Percentiles rank a stretch among this genome's conserved stretches.
phyloP scores from a whole-genome alignment of 352 stramenopile species.

The Pythium insidiosum region DNA sequence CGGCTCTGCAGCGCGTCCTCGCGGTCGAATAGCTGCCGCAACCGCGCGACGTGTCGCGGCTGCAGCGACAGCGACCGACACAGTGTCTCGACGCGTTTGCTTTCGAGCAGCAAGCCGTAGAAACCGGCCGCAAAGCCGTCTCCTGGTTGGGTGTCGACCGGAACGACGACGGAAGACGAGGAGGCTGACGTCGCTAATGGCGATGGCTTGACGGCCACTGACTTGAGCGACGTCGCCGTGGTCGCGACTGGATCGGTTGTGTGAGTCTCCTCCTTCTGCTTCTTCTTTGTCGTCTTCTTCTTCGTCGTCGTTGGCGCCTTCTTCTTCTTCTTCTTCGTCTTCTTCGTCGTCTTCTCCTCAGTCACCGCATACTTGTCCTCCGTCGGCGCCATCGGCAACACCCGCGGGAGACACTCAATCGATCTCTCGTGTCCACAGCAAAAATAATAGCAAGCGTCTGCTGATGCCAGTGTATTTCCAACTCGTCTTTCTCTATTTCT shows the following conservation, averaged over 20 bases:
- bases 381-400: too few species aligned
- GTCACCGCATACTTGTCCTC: too few species aligned
- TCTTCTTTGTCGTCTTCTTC: not conserved
- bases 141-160: not conserved
- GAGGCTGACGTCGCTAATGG: not conserved
- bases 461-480: too few species aligned
- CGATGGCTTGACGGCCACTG: slow-evolving; percentile 3
- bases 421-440: too few species aligned
- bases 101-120: slow-evolving; percentile 47
- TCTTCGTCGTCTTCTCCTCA: too few species aligned
- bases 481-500: too few species aligned
- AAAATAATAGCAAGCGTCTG: too few species aligned
- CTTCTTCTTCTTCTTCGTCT: too few species aligned
- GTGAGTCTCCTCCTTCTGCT: too few species aligned
- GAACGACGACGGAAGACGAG: not conserved
- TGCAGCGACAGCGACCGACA: slow-evolving; percentile 38
- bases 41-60: slow-evolving; percentile 26
- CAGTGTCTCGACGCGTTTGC: slow-evolving; percentile 32
- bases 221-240: slow-evolving; percentile 22
- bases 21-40: slow-evolving; percentile 26
- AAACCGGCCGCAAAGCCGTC: slow-evolving; percentile 12
- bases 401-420: too few species aligned
- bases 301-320: not conserved
- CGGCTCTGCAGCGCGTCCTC: slow-evolving; percentile 38
- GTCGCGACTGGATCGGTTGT: not conserved